These are phyloP conservation scores for Lanmaoa pseudosensibilis DNA, from an alignment of 768 basidiomycete species.

Conservation along the genomic window DNA sequence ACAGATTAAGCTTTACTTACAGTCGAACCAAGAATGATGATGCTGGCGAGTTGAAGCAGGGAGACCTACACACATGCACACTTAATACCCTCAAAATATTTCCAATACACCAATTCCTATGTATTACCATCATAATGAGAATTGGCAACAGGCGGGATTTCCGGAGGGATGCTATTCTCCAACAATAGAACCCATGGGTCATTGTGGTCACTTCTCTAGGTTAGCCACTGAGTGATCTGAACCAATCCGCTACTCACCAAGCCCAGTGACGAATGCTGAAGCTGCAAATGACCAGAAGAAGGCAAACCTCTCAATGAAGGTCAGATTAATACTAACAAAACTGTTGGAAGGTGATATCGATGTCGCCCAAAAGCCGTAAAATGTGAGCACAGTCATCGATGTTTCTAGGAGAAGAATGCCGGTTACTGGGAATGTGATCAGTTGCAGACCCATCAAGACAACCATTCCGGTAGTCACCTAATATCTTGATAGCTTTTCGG, in stretches of 20 bases:
- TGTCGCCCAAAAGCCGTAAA: background rate
- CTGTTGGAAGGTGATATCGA: too few species aligned
- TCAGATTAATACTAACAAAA: too few species aligned
- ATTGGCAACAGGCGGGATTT: background rate
- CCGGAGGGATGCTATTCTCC: conserved; percentile 18
- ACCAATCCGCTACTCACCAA: conserved; percentile 14
- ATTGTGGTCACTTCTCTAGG: conserved; percentile 8
- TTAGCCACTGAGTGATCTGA: background rate
- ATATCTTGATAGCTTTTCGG: conserved; percentile 5
- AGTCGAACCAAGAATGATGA: background rate
- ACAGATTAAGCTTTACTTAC: background rate
- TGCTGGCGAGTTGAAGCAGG: conserved; percentile 20
- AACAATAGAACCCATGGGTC: too few species aligned
- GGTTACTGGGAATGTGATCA: conserved; percentile 5
- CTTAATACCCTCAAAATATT: background rate
- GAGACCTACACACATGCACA: conserved; percentile 13
- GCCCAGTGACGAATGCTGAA: conserved; percentile 6
- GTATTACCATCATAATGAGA: conserved; percentile 19
- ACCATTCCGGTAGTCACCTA: conserved; percentile 6
- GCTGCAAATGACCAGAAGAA: background rate
- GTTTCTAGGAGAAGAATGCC: conserved; percentile 17
- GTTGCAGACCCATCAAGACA: background rate
- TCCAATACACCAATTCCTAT: background rate
- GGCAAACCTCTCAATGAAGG: too few species aligned
- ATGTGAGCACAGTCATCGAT: conserved; percentile 11